These are phyloP conservation scores for Neocucurbitaria cava DNA, from an alignment of 2,329 filamentous ascomycete genomes.

Conservation along the genomic window DNA sequence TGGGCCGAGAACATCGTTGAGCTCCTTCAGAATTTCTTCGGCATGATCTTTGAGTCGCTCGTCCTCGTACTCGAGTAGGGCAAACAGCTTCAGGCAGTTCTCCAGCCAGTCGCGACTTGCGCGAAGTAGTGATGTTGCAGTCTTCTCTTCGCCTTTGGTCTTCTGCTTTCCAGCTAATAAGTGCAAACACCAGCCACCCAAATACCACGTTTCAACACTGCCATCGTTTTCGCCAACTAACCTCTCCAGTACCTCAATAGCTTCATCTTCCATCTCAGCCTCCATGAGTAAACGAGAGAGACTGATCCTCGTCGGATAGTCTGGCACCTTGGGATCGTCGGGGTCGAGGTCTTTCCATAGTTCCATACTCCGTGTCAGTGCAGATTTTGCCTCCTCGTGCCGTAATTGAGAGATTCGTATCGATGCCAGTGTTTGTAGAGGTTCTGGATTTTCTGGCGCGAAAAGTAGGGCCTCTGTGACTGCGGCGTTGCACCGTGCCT, in stretches of 20 bases:
- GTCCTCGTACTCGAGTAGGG: conserved; percentile 82
- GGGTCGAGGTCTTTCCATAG: conserved; percentile 83
- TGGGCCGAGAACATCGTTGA: conserved; percentile 55
- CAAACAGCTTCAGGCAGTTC: conserved; percentile 81
- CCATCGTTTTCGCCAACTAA: conserved; percentile 88
- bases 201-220: conserved; percentile 95
- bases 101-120: conserved; percentile 84
- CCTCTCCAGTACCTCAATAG: conserved; percentile 82
- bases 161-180: conserved; percentile 75
- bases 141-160: conserved; percentile 60
- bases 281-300: conserved; percentile 88
- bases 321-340: conserved; percentile 75
- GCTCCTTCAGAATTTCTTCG: conserved; percentile 67
- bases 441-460: conserved; percentile 80
- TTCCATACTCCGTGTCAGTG: conserved; percentile 78
- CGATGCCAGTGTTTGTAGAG: conserved; percentile 94
- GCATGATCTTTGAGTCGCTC: conserved; percentile 78
- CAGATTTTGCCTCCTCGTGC: conserved; percentile 78
- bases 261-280: conserved; percentile 82
- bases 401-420: conserved; percentile 89
- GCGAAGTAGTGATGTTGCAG: conserved; percentile 65
- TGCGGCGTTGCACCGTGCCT: conserved; percentile 83
- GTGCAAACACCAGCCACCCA: conserved; percentile 92
- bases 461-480: conserved; percentile 90
- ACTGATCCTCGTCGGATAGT: conserved; percentile 85